Base-by-base conservation (phyloP, 1,284 basidiomycete species). In the Austropuccinia psidii region DNA sequence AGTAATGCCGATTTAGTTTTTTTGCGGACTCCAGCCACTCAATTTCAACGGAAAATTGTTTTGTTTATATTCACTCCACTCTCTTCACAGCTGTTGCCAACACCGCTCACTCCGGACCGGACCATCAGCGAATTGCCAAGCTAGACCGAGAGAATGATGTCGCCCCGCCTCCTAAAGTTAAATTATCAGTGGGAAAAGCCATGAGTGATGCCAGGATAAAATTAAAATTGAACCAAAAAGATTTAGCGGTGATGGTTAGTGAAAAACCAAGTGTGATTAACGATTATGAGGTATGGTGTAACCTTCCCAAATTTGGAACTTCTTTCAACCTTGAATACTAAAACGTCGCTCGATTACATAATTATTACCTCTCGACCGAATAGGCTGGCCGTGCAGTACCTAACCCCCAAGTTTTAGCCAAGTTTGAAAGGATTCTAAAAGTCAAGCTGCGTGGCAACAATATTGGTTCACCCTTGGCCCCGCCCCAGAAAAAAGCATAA, bases 261-360 rank as follows among this genome's bases (percentile, higher is more conserved):
- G 68, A 70, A 21, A 70, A 70, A 50, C 68, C 68, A 15, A 60
- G 54, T 24, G 68, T 70, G n/a, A 70, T 70, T 50, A 58, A 58
- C 8, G 68, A 70, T 50, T 70, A 70, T 35, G 68, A 70, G 57
- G 68, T 70, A 60, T 24, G 39, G 31, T 31, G 8, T 29, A 19
- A 9, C 31, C 24, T 31, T 27, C 9, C 45, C 31, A 21, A 29
- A 9, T 27, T 9, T 52, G 21, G 7, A 4, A 17, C 2, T 6
- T n/a, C 21, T 24, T 54, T 15, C 41, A 4, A 8, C 15, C 33
- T 21, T 29, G 13, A 4, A 58, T 45, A 13, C 1, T 49, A 43
- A 13, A 13, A 29, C 27, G 2, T 45, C 41, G 50, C 52, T 55
- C 19, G 35, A 24, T 17, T 64, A 29, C 11, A 19, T 15, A 61